Evolutionary conservation across 768 basidiomycete genomes (phyloP).

Genomic region (Mycena metata): DNA sequence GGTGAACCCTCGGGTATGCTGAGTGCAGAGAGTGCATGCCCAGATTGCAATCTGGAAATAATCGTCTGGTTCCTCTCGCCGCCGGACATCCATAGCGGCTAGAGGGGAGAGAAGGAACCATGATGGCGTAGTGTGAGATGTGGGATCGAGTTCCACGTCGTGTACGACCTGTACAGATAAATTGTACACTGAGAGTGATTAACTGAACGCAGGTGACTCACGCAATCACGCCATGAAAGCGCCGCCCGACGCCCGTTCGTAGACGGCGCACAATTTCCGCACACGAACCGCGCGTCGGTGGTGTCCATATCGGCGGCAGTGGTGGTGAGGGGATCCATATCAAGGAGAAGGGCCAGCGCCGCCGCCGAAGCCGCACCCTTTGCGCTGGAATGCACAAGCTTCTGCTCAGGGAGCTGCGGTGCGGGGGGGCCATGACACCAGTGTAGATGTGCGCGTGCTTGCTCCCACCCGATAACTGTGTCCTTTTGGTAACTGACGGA

Average conservation of each 20-base stretch:
- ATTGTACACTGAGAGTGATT: too few species aligned
- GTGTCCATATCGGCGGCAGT: neutral
- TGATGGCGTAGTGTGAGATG: neutral
- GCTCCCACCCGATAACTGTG: conserved; percentile 14
- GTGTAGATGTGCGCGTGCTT: neutral
- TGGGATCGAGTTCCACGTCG: neutral
- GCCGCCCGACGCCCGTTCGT: neutral
- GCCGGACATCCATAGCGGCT: conserved; percentile 6
- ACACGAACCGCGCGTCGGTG: conserved; percentile 2
- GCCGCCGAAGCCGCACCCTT: neutral
- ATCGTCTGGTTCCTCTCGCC: conserved; percentile 9
- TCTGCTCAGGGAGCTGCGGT: neutral
- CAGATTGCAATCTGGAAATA: neutral
- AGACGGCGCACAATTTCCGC: neutral
- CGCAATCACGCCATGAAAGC: conserved; percentile 4
- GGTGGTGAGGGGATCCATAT: neutral
- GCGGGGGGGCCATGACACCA: neutral
- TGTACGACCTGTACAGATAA: neutral
- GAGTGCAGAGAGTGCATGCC: conserved; percentile 14
- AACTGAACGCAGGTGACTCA: neutral
- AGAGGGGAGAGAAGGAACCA: conserved; percentile 8
- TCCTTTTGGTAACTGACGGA: neutral
- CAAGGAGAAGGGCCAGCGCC: neutral
- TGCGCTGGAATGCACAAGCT: neutral
- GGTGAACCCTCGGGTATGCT: neutral